Percentiles rank a stretch among this genome's conserved stretches.
phyloP scores from a whole-genome alignment of 2,329 filamentous ascomycete species.

The Dendryphion nanum region DNA sequence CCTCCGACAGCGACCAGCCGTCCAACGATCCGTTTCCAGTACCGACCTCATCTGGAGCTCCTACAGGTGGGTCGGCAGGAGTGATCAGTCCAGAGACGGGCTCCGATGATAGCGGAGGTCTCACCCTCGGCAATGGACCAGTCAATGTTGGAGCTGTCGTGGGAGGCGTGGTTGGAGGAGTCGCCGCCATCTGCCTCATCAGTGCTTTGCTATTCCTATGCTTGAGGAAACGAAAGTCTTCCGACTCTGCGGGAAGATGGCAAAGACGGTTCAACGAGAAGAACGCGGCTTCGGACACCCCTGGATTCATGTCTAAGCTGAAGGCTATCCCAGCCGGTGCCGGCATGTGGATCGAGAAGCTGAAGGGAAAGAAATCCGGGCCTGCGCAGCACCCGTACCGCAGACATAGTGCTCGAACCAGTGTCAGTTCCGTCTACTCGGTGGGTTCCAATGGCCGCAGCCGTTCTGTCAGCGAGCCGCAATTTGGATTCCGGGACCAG shows the following conservation, averaged over 20 bases:
- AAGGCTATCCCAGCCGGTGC: conserved; percentile 20
- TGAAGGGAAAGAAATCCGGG: conserved; percentile 27
- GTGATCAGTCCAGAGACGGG: conserved; percentile 27
- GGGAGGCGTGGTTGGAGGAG: conserved; percentile 35
- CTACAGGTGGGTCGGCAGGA: conserved; percentile 26
- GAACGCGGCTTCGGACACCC: conserved; percentile 11
- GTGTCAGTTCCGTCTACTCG: conserved; percentile 34
- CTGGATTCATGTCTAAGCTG: conserved; percentile 13
- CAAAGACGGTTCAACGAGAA: conserved; percentile 18
- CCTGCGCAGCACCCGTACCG: conserved; percentile 27
- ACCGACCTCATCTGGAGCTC: conserved; percentile 12
- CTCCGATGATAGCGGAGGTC: conserved; percentile 10
- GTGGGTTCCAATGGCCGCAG: conserved; percentile 20
- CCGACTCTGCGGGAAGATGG: conserved; percentile 13
- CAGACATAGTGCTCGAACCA: conserved; percentile 27
- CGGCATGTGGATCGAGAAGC: conserved; percentile 21
- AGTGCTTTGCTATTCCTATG: conserved; percentile 32
- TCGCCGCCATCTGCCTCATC: conserved; percentile 31
- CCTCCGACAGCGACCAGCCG: conserved; percentile 6
- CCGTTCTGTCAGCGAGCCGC: conserved; percentile 29
- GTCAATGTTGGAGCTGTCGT: conserved; percentile 31
- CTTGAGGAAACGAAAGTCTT: conserved; percentile 29
- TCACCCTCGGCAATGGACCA: conserved; percentile 16
- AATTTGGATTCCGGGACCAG: conserved; percentile 20
- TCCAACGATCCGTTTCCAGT: conserved; percentile 10